These are phyloP conservation scores for Scenedesmus sp. DNA, from an alignment of 163 green algal genomes.

Conservation along the genomic window DNA sequence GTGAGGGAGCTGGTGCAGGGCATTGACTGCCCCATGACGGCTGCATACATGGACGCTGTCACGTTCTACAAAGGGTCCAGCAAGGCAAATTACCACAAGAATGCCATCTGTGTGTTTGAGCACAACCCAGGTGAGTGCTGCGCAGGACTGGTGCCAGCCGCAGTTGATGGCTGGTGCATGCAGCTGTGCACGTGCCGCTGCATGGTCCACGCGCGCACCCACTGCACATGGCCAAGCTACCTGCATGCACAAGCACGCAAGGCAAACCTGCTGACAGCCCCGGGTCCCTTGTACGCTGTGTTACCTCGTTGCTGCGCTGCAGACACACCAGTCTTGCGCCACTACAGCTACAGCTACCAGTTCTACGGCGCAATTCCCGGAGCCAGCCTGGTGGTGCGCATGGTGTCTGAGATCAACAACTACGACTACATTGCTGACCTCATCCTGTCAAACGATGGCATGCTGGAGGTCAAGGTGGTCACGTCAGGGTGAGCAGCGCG, in stretches of 20 bases:
- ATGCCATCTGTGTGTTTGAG: slow-evolving; percentile 52
- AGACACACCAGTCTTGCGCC: slow-evolving; percentile 40
- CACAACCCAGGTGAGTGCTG: slow-evolving; percentile 33
- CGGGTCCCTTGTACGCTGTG: neutral
- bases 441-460: slow-evolving; percentile 37
- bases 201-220: neutral
- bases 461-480: slow-evolving; percentile 37
- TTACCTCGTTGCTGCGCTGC: neutral
- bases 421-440: slow-evolving; percentile 52
- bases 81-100: slow-evolving; percentile 39
- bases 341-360: slow-evolving; percentile 51
- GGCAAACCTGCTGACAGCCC: neutral
- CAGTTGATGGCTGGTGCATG: neutral
- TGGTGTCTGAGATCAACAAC: slow-evolving; percentile 48
- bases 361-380: slow-evolving; percentile 47
- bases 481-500: slow-evolving; percentile 41
- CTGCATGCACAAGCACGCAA: neutral
- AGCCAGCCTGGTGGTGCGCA: slow-evolving; percentile 19
- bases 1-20: slow-evolving; percentile 50
- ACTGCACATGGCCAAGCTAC: neutral
- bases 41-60: slow-evolving; percentile 49
- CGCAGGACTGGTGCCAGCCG: neutral
- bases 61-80: slow-evolving; percentile 47
- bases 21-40: slow-evolving; percentile 54
- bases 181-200: neutral